Evolutionary conservation across 106 monocot species (phyloP).

Genomic region (Dendrobium chrysotoxum): DNA sequence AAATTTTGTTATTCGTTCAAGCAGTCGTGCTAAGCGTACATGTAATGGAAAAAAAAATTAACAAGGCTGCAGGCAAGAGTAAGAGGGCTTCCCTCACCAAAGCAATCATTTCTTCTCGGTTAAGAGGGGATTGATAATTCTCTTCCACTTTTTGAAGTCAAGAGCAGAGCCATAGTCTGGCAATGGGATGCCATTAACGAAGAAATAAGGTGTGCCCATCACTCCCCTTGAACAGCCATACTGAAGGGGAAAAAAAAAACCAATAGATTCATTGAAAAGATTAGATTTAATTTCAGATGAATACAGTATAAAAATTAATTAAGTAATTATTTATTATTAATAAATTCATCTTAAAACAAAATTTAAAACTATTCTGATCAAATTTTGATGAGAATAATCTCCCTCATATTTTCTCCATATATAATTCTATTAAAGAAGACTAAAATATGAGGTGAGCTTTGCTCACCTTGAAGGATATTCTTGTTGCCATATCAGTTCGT

Average conservation of each 20-base stretch:
- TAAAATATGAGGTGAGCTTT: background rate
- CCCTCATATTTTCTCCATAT: background rate
- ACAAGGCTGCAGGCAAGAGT: background rate
- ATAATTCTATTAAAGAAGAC: background rate
- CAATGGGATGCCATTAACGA: conserved; percentile 56
- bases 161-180: conserved; percentile 23
- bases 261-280: background rate
- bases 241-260: conserved; percentile 15
- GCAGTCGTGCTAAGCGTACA: too few relatives aligned
- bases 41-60: background rate
- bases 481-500: conserved; percentile 29
- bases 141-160: conserved; percentile 43
- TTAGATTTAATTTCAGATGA: background rate
- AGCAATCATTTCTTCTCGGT: conserved; percentile 5
- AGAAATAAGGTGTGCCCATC: conserved; percentile 51
- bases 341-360: too few relatives aligned
- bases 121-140: conserved; percentile 44
- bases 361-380: too few relatives aligned
- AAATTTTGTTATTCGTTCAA: background rate
- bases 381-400: too few relatives aligned
- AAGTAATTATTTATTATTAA: too few relatives aligned
- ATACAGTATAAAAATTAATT: too few relatives aligned
- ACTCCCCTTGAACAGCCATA: conserved; percentile 67
- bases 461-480: conserved; percentile 57
- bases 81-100: background rate